Conservation (phyloP, 208 protist genomes). For the Lotmaria passim region DNA sequence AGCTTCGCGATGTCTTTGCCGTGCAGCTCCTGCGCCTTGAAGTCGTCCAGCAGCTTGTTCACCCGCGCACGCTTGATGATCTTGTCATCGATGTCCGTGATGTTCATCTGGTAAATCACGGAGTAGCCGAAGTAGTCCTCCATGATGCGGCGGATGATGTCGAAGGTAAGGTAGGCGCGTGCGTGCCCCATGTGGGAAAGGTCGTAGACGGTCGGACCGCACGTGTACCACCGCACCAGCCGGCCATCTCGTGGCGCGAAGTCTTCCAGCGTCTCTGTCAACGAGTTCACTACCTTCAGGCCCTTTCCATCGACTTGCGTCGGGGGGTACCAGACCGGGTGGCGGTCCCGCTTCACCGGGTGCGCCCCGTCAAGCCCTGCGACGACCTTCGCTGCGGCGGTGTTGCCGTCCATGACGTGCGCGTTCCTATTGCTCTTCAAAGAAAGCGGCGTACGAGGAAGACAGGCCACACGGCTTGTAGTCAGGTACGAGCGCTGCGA, state of each 20-base stretch:
- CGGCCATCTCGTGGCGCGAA: slow-evolving; percentile 74
- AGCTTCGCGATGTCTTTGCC: slow-evolving; percentile 47
- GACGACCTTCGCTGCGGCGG: slow-evolving; percentile 20
- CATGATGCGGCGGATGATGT: slow-evolving; percentile 97
- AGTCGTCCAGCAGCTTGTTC: slow-evolving; percentile 87
- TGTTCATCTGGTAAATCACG: slow-evolving; percentile 96
- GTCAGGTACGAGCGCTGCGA: slow-evolving; percentile 1
- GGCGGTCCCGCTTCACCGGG: slow-evolving; percentile 60
- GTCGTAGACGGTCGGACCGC: slow-evolving; percentile 98
- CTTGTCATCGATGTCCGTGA: slow-evolving; percentile 99
- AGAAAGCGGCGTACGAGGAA: too few relatives aligned
- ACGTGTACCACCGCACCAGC: slow-evolving; percentile 95
- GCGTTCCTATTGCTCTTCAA: not conserved
- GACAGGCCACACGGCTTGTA: not conserved
- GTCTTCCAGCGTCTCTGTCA: slow-evolving; percentile 77
- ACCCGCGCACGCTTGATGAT: slow-evolving; percentile 96
- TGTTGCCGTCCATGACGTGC: not conserved
- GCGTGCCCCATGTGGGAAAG: slow-evolving; percentile 98
- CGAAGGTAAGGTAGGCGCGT: slow-evolving; percentile 97
- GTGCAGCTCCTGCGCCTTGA: slow-evolving; percentile 42
- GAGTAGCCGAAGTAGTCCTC: slow-evolving; percentile 96
- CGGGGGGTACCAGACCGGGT: slow-evolving; percentile 84
- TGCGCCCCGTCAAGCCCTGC: slow-evolving; percentile 42
- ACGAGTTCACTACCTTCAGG: slow-evolving; percentile 81
- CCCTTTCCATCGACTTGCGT: slow-evolving; percentile 31